Base-by-base conservation (phyloP, 1,139 yeast genomes). In the Saccharomyces hybrid region DNA sequence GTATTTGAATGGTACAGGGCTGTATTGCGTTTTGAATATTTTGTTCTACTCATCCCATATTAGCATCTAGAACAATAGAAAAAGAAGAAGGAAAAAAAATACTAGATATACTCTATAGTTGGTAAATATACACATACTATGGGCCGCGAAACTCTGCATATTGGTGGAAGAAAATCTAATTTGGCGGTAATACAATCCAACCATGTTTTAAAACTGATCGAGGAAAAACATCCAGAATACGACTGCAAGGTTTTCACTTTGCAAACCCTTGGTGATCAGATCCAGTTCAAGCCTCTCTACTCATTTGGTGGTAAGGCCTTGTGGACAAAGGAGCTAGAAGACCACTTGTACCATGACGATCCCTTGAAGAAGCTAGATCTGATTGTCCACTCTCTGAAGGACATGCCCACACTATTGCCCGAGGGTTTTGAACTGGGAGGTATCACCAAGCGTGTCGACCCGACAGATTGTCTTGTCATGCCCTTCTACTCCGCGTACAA, bases 321-420 rank as follows among this genome's bases (percentile, higher is more conserved):
- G 48, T 93, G 99, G 99, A 93, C 99, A 9, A 88, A 89, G 67
- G 99, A 93, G 71, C 77, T 93, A 58, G 99, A 93, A 71, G 85
- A 83, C 32, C 74, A 90, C 54, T 75, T 93, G 54, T 76, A 87
- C 61, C 79, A 74, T 48, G 82, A 77, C 61, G 88, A 88, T 54
- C 75, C 82, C 68, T 57, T 57, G 1, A 55, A 60, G 19, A 60
- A 63, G 50, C 77, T 93, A 54, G 98, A 93, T 70, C 75, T 93
- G 71, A 86, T 93, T 66, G 98, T 93, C 47, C 99, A 93, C 71
- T 88, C 96, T 2, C 77, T 93, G 62, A 93, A 93, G 71, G 98
- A 93, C 71, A 86, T 93, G 87, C 99, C 99, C 34, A 93, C 99
- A 0, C 75, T 81, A 55, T 75, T 93, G 60, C 98, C 98, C 0